phyloP scores from a whole-genome alignment of 805 yeast genomes.

The Sugiyamaella mastotermitis region DNA sequence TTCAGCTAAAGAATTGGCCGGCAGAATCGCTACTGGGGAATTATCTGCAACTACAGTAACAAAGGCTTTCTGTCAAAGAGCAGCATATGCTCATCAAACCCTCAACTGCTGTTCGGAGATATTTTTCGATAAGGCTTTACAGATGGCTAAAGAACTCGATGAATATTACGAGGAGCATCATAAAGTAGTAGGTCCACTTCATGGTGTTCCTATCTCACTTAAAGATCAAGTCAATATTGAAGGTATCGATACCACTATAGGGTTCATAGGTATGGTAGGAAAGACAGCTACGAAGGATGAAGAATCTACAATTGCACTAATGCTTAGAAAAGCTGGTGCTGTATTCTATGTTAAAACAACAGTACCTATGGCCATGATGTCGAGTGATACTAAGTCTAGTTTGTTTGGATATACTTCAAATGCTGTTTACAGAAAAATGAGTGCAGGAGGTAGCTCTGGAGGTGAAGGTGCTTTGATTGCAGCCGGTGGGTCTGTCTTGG shows the following conservation, averaged over 20 bases:
- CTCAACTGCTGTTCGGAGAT: conserved; percentile 39
- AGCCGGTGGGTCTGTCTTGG: conserved; percentile 44
- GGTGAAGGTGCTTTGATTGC: conserved; percentile 51
- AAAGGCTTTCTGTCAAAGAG: conserved; percentile 51
- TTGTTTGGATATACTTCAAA: conserved; percentile 43
- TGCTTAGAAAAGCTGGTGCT: conserved; percentile 37
- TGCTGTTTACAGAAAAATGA: conserved; percentile 39
- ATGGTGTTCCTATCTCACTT: conserved; percentile 60
- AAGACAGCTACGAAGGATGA: conserved; percentile 27
- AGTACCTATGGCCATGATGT: conserved; percentile 47
- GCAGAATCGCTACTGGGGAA: conserved; percentile 30
- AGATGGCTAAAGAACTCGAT: conserved; percentile 50
- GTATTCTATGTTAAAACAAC: conserved; percentile 51
- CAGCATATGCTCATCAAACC: conserved; percentile 54
- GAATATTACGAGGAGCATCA: conserved; percentile 42
- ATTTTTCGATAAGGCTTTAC: conserved; percentile 54
- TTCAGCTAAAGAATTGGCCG: conserved; percentile 27
- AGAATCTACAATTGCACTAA: conserved; percentile 14
- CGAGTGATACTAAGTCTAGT: conserved; percentile 40
- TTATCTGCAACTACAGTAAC: conserved; percentile 34
- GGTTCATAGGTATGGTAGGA: conserved; percentile 27
- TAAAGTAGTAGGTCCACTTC: conserved; percentile 52
- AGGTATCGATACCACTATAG: conserved; percentile 47
- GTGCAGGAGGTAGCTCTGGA: conserved; percentile 52
- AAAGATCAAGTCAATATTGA: conserved; percentile 45